Evolutionary conservation across 331 rosid genomes (phyloP), one percentile per base, ranked within the genome.

Genomic region (Spiraea crenata): DNA sequence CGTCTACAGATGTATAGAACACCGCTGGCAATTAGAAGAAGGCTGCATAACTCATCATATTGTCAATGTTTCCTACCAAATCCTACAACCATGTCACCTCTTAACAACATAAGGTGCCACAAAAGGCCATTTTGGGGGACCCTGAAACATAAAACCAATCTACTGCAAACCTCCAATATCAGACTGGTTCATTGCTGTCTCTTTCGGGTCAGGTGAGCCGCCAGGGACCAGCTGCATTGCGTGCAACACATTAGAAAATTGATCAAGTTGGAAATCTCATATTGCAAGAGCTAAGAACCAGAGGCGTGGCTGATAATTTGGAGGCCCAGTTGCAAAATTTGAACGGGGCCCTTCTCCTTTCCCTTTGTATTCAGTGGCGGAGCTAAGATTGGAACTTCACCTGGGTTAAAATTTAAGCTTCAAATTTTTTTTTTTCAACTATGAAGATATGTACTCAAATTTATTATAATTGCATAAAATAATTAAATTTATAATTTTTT

Each of bases 121-220:
- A n/a, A n/a, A n/a, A n/a, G n/a, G n/a, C n/a, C n/a, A n/a, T n/a
- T n/a, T n/a, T n/a, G 55, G 20, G 65, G 54, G 47, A 64, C n/a
- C n/a, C n/a, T n/a, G 77, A 76, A 77, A 77, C 65, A 61, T 39
- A 79, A 70, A 85, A 67, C 46, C 6, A 2, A 63, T 65, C 77
- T 68, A 79, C 82, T 20, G 66, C 54, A 65, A 63, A 55, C 12
- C 14, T 37, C 37, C 46, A 47, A 51, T 11, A 52, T 57, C 66
- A 72, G 48, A 42, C 35, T 9, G 63, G 14, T n/a, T n/a, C n/a
- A n/a, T 45, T 34, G 51, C 42, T n/a, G 48, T 31, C 77, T 88
- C 83, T 87, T 77, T 93, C 97, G 25, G 96, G 81, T 93, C 98
- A 45, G 97, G 98, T 11, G 98, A 90, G 71, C 97, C 96, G 58